Evolutionary conservation across 768 basidiomycete species (phyloP).

Genomic region (Terana coerulea): DNA sequence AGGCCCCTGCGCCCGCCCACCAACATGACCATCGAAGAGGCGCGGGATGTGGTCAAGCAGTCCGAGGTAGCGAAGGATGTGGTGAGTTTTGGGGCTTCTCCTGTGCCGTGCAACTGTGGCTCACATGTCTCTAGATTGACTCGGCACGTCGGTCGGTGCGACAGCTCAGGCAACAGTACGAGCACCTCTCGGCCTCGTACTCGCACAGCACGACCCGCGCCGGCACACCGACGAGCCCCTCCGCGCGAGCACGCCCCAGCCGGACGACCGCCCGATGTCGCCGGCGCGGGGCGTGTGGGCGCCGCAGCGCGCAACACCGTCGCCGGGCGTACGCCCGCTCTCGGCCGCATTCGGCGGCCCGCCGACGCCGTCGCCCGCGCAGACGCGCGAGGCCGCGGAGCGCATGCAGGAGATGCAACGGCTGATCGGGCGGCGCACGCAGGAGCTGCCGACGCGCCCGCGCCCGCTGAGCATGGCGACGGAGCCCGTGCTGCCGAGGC

Average conservation of each 20-base stretch:
- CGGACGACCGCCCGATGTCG: slow-evolving; percentile 36
- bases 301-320: slow-evolving; percentile 32
- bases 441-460: slow-evolving; percentile 46
- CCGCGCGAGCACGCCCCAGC: slow-evolving; percentile 1
- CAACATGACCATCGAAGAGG: slow-evolving; percentile 30
- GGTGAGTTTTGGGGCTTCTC: slow-evolving; percentile 40
- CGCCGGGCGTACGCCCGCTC: slow-evolving; percentile 38
- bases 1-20: not conserved
- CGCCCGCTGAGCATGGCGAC: slow-evolving; percentile 37
- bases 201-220: not conserved
- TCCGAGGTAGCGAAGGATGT: slow-evolving; percentile 60
- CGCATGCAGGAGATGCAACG: slow-evolving; percentile 83
- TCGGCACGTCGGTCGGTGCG: slow-evolving; percentile 69
- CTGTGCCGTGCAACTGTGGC: not conserved
- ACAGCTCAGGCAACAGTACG: slow-evolving; percentile 69
- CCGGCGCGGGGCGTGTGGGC: slow-evolving; percentile 55
- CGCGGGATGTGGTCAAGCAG: slow-evolving; percentile 44
- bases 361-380: slow-evolving; percentile 2
- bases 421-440: slow-evolving; percentile 59
- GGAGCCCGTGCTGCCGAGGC: slow-evolving; percentile 14
- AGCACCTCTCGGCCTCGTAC: slow-evolving; percentile 30
- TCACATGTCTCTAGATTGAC: slow-evolving; percentile 49
- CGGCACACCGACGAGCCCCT: not conserved
- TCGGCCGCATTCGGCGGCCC: not conserved
- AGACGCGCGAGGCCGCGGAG: slow-evolving; percentile 75